Evolutionary conservation across 2,329 filamentous ascomycete species (phyloP), one percentile per base, ranked within the genome.

Genomic region (Neonectria punicea): DNA sequence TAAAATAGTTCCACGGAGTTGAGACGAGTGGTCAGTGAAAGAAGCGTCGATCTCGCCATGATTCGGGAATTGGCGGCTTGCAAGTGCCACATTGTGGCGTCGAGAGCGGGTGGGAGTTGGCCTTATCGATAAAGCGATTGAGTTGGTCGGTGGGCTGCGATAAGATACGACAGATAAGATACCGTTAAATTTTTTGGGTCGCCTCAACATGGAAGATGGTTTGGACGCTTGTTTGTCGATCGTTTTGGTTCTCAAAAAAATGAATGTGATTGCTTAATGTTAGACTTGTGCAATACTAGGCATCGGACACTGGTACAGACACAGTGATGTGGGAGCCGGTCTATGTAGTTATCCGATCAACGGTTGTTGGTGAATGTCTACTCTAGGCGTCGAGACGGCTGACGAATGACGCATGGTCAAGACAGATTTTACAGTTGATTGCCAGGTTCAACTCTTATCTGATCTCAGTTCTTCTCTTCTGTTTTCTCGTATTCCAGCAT

Each of bases 381-480:
- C 44, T 46, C 46, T 14, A 72, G 70, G 69, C 63, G 65, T 55
- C 61, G 65, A 64, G 28, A n/a, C 59, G 60, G 58, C 63, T 72
- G 69, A 73, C 71, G 68, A 68, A 73, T 69, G 53, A 43, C 39
- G 39, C 39, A 18, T 43, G 39, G 8, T 8, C n/a, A 11, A 11
- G 39, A 43, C 39, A 43, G 36, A 16, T 39, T 20, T 13, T 43
- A 9, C n/a, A 18, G 39, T 39, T 39, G 7, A 39, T 8, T 39
- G 16, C 6, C 36, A 39, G 36, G 36, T n/a, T 8, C 2, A 39
- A 9, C 36, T n/a, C 16, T 7, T 13, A 9, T 39, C n/a, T 58
- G 34, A 67, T 59, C 30, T 32, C 36, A 13, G 18, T 3, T 10
- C 28, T 20, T 18, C 6, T 16, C 18, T 20, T 18, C 18, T 56